Evolutionary conservation across 352 stramenopile genomes (phyloP).

Genomic region (Phytophthora kernoviae): DNA sequence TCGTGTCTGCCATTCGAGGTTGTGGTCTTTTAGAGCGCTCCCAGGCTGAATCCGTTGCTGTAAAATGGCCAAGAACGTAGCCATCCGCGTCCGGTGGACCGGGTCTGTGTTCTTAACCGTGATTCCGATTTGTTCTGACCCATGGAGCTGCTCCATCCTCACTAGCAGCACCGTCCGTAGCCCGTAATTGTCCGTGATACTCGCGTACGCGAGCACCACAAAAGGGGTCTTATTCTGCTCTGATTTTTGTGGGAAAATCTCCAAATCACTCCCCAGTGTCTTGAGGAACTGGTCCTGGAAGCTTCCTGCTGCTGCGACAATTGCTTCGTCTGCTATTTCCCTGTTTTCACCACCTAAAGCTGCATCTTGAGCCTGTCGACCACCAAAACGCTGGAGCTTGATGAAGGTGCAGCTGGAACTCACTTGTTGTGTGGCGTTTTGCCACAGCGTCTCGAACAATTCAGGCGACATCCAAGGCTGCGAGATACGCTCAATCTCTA

Average conservation of each 20-base stretch:
- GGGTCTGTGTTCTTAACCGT: slow-evolving; percentile 75
- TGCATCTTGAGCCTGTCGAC: neutral
- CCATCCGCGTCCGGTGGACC: slow-evolving; percentile 48
- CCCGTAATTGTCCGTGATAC: slow-evolving; percentile 43
- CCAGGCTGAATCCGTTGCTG: slow-evolving; percentile 70
- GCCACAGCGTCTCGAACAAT: slow-evolving; percentile 73
- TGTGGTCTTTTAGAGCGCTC: slow-evolving; percentile 43
- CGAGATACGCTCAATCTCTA: slow-evolving; percentile 41
- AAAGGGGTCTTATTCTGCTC: slow-evolving; percentile 27
- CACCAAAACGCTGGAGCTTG: slow-evolving; percentile 6
- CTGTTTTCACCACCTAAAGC: neutral
- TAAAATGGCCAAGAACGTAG: slow-evolving; percentile 56
- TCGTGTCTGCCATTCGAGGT: slow-evolving; percentile 47
- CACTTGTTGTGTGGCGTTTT: slow-evolving; percentile 52
- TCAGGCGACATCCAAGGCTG: slow-evolving; percentile 70
- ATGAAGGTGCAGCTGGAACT: slow-evolving; percentile 71
- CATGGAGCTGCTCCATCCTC: slow-evolving; percentile 69
- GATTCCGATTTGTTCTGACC: slow-evolving; percentile 70
- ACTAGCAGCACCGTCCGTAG: slow-evolving; percentile 62
- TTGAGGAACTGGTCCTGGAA: slow-evolving; percentile 62
- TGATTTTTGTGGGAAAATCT: slow-evolving; percentile 45
- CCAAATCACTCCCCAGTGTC: slow-evolving; percentile 59
- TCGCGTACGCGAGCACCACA: slow-evolving; percentile 64
- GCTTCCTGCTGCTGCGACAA: slow-evolving; percentile 5
- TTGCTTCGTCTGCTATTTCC: slow-evolving; percentile 3